Base-by-base conservation (phyloP, 257 asterid species). In the Orobanche coerulescens region DNA sequence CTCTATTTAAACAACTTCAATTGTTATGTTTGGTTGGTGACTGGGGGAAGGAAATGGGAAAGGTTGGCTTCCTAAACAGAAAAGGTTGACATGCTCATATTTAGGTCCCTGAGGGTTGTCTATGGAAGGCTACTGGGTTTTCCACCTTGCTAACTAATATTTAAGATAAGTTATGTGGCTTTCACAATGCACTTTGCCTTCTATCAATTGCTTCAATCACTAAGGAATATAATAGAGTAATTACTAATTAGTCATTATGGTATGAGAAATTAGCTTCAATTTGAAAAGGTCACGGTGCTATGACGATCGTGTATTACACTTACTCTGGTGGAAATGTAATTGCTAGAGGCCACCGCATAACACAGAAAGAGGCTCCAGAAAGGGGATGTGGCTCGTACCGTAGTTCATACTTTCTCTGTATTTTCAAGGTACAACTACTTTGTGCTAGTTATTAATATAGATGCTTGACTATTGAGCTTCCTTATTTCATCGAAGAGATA, bases 261-360 rank as follows among this genome's bases (percentile, higher is more conserved):
- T 19, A 69, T n/a, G 25, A 51, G 31, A 26, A 42, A 28, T 25
- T 12, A 15, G 68, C 6, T 5, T 19, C 15, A 13, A 24, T 34
- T 39, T 49, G 5, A 55, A 54, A 53, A 25, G 37, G 20, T 57
- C 47, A 47, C 46, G 58, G 34, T 36, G 40, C 69, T 64, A 51
- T 50, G 7, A 50, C 7, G 23, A 10, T 43, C n/a, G 19, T 30
- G 14, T 33, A 7, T 43, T 20, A 60, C n/a, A n/a, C 15, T 8
- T 48, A 54, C 15, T 28, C 23, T 4, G 13, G 16, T 25, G 36
- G 42, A 50, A 33, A 54, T n/a, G 18, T 22, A 31, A 22, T 36
- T 33, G 61, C 20, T 53, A 52, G 53, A 61, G 37, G 25, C 37
- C 12, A 57, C 62, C 15, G 2, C 30, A 23, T 34, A 52, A 52